Conservation (phyloP, 2,329 filamentous ascomycete species). For the Dactylellina haptotyla region DNA sequence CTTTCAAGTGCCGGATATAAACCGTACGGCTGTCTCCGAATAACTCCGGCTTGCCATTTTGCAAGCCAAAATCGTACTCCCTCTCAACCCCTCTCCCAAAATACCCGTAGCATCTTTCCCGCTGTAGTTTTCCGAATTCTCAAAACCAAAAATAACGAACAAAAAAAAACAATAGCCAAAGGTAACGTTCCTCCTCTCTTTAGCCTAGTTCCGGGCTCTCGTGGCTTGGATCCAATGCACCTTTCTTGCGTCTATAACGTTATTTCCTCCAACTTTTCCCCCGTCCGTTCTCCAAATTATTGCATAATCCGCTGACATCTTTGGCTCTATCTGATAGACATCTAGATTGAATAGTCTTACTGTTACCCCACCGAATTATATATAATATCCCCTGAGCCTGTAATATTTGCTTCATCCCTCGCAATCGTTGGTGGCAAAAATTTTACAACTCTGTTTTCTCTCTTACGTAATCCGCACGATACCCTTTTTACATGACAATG, state of each 20-base stretch:
- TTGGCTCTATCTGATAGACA: not conserved
- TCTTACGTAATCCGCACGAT: conserved; percentile 60
- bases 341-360: conserved; percentile 6
- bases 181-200: conserved; percentile 15
- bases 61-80: conserved; percentile 5
- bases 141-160: not conserved
- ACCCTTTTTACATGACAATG: conserved; percentile 14
- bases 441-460: not conserved
- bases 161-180: conserved; percentile 9
- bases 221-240: not conserved
- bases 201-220: not conserved
- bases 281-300: not conserved
- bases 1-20: conserved; percentile 36
- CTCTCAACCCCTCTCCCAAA: conserved; percentile 6
- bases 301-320: conserved; percentile 7
- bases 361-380: not conserved
- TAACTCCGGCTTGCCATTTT: conserved; percentile 50
- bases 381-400: not conserved
- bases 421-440: conserved; percentile 20
- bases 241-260: conserved; percentile 25
- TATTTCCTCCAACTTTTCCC: not conserved
- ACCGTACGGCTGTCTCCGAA: conserved; percentile 38
- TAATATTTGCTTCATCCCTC: not conserved
- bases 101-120: conserved; percentile 3
- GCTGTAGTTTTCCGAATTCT: conserved; percentile 9